These are phyloP conservation scores for Mycena sanguinolenta DNA, from an alignment of 768 basidiomycete genomes.

Conservation along the genomic window DNA sequence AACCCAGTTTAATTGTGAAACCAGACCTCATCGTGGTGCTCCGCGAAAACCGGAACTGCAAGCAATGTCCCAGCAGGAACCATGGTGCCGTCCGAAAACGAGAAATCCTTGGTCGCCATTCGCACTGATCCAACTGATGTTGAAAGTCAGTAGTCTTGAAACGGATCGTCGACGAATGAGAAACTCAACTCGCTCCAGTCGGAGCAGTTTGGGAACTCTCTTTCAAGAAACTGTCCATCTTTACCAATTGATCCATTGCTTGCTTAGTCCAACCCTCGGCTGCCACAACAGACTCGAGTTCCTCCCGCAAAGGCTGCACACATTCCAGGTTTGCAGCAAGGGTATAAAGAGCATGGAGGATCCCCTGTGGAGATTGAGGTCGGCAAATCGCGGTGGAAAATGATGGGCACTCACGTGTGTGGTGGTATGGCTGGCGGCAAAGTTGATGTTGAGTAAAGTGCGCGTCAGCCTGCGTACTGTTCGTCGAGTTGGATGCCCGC, in stretches of 20 bases:
- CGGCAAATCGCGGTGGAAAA: background rate
- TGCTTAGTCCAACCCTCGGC: slow-evolving; percentile 47
- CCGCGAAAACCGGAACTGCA: slow-evolving; percentile 42
- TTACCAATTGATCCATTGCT: slow-evolving; percentile 43
- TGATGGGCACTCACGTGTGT: slow-evolving; percentile 12
- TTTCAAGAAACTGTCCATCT: no score
- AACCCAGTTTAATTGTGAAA: background rate
- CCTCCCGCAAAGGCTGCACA: slow-evolving; percentile 44
- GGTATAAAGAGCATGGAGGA: slow-evolving; percentile 40
- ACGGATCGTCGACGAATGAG: no score
- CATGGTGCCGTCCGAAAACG: slow-evolving; percentile 58
- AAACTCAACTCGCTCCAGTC: slow-evolving; percentile 17
- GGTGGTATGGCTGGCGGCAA: slow-evolving; percentile 36
- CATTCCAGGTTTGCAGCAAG: slow-evolving; percentile 46
- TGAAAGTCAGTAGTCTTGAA: background rate
- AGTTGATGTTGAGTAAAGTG: slow-evolving; percentile 43
- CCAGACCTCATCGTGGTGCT: slow-evolving; percentile 46
- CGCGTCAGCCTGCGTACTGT: slow-evolving; percentile 23
- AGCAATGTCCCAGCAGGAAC: slow-evolving; percentile 56
- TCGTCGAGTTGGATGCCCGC: slow-evolving; percentile 16
- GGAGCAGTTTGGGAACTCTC: slow-evolving; percentile 46
- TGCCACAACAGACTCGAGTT: slow-evolving; percentile 43
- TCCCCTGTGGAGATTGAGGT: slow-evolving; percentile 12
- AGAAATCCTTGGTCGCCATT: slow-evolving; percentile 52
- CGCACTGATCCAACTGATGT: slow-evolving; percentile 45